Conservation (phyloP, 1,284 basidiomycete genomes). For the Ganoderma lingzhi region DNA sequence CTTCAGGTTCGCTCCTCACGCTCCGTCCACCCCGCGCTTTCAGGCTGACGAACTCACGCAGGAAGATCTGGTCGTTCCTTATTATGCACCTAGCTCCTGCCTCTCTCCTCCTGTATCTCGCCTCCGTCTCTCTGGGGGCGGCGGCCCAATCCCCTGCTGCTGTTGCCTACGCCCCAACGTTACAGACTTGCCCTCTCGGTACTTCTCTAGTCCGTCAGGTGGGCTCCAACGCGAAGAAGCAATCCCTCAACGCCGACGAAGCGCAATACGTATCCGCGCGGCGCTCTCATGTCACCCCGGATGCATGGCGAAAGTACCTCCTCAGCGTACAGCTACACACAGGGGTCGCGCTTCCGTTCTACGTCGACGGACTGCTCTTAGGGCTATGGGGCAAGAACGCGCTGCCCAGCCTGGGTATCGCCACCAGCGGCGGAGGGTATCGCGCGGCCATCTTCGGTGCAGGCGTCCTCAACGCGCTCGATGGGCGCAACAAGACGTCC, state of each 20-base stretch:
- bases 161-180: constrained; percentile 33
- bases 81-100: constrained; percentile 4
- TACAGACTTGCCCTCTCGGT: constrained; percentile 33
- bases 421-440: constrained; percentile 55
- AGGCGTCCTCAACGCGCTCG: constrained; percentile 57
- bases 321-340: constrained; percentile 42
- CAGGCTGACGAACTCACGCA: background rate
- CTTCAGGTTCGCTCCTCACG: background rate
- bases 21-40: background rate
- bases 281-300: constrained; percentile 34
- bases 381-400: constrained; percentile 28
- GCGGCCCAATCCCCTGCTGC: constrained; percentile 32
- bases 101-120: constrained; percentile 4
- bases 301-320: constrained; percentile 41
- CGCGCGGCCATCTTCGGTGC: constrained; percentile 60
- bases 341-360: constrained; percentile 39
- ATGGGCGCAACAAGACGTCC: constrained; percentile 54
- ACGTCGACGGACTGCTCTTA: constrained; percentile 46
- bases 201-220: constrained; percentile 34
- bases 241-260: constrained; percentile 38
- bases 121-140: constrained; percentile 6
- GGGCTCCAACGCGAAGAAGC: constrained; percentile 28
- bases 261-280: constrained; percentile 35
- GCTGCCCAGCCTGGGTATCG: constrained; percentile 51
- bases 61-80: background rate